Conservation (phyloP, 2,329 filamentous ascomycete genomes). For the Fusarium sulawesiense region DNA sequence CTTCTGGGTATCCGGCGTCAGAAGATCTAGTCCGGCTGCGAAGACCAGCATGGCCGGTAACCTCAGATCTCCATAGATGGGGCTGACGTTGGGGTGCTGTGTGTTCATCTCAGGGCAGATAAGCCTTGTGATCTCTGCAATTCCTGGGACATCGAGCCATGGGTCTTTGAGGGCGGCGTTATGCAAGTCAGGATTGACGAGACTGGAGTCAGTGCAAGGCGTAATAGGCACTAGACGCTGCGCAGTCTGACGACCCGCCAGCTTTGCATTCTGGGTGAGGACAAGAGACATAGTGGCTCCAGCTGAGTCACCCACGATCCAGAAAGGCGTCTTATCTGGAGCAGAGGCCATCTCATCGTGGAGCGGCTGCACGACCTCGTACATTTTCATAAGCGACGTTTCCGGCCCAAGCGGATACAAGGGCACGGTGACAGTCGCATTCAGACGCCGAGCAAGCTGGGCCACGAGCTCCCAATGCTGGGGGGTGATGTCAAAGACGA, state of each 20-base stretch:
- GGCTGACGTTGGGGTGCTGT: constrained; percentile 46
- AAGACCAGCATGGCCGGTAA: constrained; percentile 49
- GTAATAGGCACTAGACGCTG: constrained; percentile 47
- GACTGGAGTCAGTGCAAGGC: constrained; percentile 47
- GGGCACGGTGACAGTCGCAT: constrained; percentile 49
- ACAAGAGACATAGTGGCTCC: constrained; percentile 49
- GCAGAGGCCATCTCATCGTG: constrained; percentile 48
- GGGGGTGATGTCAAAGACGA: constrained; percentile 46
- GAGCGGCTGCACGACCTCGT: constrained; percentile 48
- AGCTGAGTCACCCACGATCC: constrained; percentile 48
- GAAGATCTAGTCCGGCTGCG: constrained; percentile 45
- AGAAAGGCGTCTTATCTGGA: constrained; percentile 46
- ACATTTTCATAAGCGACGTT: constrained; percentile 48
- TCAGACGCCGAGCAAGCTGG: constrained; percentile 45
- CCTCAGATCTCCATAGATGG: constrained; percentile 46
- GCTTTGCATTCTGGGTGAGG: constrained; percentile 47
- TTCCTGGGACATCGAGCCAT: constrained; percentile 46
- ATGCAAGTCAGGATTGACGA: constrained; percentile 46
- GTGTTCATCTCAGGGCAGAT: constrained; percentile 45
- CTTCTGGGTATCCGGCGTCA: constrained; percentile 46
- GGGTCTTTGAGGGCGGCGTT: constrained; percentile 42
- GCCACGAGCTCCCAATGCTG: constrained; percentile 48
- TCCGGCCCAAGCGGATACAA: constrained; percentile 51
- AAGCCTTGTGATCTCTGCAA: constrained; percentile 43
- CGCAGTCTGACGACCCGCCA: constrained; percentile 42